These are phyloP conservation scores for Excoecaria cochinchinensis DNA, from an alignment of 345 rosid genomes.

Conservation along the genomic window DNA sequence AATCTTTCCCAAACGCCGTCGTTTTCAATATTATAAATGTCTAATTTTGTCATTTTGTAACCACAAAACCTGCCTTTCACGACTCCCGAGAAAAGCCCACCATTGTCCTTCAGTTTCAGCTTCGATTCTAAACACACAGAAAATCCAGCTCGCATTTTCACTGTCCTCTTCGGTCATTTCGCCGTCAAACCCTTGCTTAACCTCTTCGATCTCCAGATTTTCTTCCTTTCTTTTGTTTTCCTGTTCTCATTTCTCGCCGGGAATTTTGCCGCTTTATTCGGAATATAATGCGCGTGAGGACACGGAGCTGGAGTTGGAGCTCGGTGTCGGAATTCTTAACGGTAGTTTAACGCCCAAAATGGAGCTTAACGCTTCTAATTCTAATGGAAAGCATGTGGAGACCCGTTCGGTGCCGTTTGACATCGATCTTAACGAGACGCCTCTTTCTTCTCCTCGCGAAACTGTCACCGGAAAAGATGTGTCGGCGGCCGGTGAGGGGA, in stretches of 20 bases:
- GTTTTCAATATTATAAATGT: not conserved
- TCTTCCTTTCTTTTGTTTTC: not conserved
- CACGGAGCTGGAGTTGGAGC: slow-evolving; percentile 4
- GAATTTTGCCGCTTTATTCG: not conserved
- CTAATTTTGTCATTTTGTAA: not conserved
- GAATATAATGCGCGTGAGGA: slow-evolving; percentile 4
- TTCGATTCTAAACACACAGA: slow-evolving; percentile 16
- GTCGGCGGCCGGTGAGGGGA: not conserved
- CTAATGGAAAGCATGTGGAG: not conserved
- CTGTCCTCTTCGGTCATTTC: slow-evolving; percentile 2
- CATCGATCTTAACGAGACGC: slow-evolving; percentile 40
- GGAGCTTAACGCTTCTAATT: slow-evolving; percentile 13
- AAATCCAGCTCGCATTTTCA: not conserved
- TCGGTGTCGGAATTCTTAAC: not conserved
- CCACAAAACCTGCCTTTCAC: slow-evolving; percentile 9
- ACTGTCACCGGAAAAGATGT: not conserved
- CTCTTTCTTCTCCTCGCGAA: slow-evolving; percentile 33
- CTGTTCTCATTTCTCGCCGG: not conserved
- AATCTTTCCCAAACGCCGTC: not conserved
- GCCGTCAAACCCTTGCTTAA: not conserved
- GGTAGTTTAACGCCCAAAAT: not conserved
- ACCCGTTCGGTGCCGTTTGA: slow-evolving; percentile 24
- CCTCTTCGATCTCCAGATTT: not conserved
- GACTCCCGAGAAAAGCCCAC: slow-evolving; percentile 9
- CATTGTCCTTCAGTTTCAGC: not conserved